Evolutionary conservation across 1,139 yeast species (phyloP).

Genomic region (Candida dubliniensis): DNA sequence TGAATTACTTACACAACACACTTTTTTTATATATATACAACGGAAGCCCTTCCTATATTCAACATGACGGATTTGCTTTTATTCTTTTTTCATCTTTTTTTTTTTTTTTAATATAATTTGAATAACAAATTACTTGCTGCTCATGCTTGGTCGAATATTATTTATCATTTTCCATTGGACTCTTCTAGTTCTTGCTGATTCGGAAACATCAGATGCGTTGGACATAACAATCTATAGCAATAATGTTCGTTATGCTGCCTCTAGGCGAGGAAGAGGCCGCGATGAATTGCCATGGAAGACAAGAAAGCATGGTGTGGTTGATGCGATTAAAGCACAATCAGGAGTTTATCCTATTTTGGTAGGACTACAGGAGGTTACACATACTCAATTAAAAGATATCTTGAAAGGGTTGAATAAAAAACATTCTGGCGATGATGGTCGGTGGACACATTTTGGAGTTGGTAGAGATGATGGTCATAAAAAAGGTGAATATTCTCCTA

Average conservation of each 20-base stretch:
- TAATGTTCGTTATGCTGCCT: slow-evolving; percentile 37
- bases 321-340: slow-evolving; percentile 26
- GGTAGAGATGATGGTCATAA: slow-evolving; percentile 48
- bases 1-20: no score
- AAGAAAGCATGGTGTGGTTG: slow-evolving; percentile 24
- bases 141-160: not conserved
- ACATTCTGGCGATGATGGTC: slow-evolving; percentile 10
- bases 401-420: slow-evolving; percentile 21
- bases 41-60: no score
- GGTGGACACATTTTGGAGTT: slow-evolving; percentile 42
- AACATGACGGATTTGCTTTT: not conserved
- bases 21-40: no score
- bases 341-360: slow-evolving; percentile 27
- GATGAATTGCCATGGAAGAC: slow-evolving; percentile 33
- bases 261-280: slow-evolving; percentile 18
- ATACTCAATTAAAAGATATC: slow-evolving; percentile 30
- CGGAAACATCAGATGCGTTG: slow-evolving; percentile 7
- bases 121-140: no score
- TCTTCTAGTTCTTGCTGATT: not conserved
- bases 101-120: not conserved
- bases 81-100: not conserved
- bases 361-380: slow-evolving; percentile 34
- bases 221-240: slow-evolving; percentile 35
- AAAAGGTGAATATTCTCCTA: slow-evolving; percentile 46
- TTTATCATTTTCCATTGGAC: not conserved